Evolutionary conservation across 2,329 filamentous ascomycete genomes (phyloP).

Genomic region (Epichloe typhina): DNA sequence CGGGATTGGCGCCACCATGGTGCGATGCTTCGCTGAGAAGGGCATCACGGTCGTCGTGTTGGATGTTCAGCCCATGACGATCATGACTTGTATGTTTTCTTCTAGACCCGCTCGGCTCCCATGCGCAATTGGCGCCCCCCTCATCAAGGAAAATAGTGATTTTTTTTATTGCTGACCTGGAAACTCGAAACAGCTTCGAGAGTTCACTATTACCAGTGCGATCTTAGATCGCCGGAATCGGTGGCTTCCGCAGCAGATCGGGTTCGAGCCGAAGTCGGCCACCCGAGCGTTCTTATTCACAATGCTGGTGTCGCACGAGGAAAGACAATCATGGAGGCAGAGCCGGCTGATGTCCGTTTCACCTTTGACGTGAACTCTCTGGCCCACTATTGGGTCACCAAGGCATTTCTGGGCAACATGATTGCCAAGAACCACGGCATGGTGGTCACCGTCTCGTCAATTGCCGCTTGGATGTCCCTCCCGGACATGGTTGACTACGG

Average conservation of each 20-base stretch:
- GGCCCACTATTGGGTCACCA: slow-evolving; percentile 51
- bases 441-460: slow-evolving; percentile 55
- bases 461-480: slow-evolving; percentile 46
- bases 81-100: slow-evolving; percentile 28
- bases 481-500: slow-evolving; percentile 57
- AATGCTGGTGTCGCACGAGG: slow-evolving; percentile 54
- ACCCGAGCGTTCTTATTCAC: slow-evolving; percentile 59
- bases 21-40: slow-evolving; percentile 48
- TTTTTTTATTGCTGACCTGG: neutral
- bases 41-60: slow-evolving; percentile 58
- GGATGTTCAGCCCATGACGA: slow-evolving; percentile 52
- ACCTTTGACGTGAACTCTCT: slow-evolving; percentile 62
- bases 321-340: slow-evolving; percentile 44
- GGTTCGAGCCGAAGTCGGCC: slow-evolving; percentile 43
- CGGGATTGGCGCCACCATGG: slow-evolving; percentile 58
- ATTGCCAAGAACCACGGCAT: slow-evolving; percentile 53
- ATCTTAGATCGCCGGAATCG: slow-evolving; percentile 46
- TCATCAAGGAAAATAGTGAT: neutral
- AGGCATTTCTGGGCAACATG: slow-evolving; percentile 57
- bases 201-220: slow-evolving; percentile 57
- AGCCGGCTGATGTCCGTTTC: slow-evolving; percentile 45
- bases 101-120: too few relatives aligned
- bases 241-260: slow-evolving; percentile 37
- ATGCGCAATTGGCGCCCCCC: too few relatives aligned
- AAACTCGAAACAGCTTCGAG: slow-evolving; percentile 24